phyloP scores from a whole-genome alignment of 2,329 filamentous ascomycete species.

The Pseudopithomyces maydicus region DNA sequence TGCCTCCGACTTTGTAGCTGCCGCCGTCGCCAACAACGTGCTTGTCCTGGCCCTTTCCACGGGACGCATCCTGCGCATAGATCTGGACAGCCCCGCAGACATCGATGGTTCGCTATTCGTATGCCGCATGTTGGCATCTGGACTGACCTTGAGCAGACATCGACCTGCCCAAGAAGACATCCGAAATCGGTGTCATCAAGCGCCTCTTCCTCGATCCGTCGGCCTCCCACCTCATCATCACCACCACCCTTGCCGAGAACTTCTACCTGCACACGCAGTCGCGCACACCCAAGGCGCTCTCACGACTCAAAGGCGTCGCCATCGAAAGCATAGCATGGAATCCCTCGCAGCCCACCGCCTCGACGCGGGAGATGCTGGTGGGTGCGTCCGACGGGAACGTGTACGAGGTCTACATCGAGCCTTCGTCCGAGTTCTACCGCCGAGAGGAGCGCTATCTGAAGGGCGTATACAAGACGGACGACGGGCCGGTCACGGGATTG shows the following conservation, averaged over 20 bases:
- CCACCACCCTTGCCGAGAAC: slow-evolving; percentile 90
- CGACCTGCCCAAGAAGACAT: slow-evolving; percentile 90
- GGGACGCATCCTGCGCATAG: slow-evolving; percentile 89
- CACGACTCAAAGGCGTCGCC: slow-evolving; percentile 80
- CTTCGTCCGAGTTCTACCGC: slow-evolving; percentile 90
- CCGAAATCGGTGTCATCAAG: slow-evolving; percentile 88
- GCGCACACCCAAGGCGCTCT: slow-evolving; percentile 80
- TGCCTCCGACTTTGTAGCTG: slow-evolving; percentile 92
- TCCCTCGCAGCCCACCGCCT: slow-evolving; percentile 87
- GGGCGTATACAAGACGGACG: slow-evolving; percentile 78
- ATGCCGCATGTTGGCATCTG: not conserved
- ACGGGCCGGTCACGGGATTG: slow-evolving; percentile 82
- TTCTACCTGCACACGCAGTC: slow-evolving; percentile 98
- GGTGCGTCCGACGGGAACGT: slow-evolving; percentile 93
- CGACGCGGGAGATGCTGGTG: slow-evolving; percentile 90
- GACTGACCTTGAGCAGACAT: slow-evolving; percentile 68
- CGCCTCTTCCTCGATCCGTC: slow-evolving; percentile 98
- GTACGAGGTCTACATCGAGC: slow-evolving; percentile 94
- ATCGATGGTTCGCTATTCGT: slow-evolving; percentile 68
- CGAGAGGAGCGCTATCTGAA: slow-evolving; percentile 93
- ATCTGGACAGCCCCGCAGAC: slow-evolving; percentile 89
- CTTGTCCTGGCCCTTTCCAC: slow-evolving; percentile 90
- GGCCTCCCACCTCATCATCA: slow-evolving; percentile 90
- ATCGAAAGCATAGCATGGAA: slow-evolving; percentile 96
- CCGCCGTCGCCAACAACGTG: slow-evolving; percentile 97